Percentiles rank a stretch among this genome's conserved stretches.
Conservation (phyloP, 345 rosid species). For the Psidium guajava region DNA sequence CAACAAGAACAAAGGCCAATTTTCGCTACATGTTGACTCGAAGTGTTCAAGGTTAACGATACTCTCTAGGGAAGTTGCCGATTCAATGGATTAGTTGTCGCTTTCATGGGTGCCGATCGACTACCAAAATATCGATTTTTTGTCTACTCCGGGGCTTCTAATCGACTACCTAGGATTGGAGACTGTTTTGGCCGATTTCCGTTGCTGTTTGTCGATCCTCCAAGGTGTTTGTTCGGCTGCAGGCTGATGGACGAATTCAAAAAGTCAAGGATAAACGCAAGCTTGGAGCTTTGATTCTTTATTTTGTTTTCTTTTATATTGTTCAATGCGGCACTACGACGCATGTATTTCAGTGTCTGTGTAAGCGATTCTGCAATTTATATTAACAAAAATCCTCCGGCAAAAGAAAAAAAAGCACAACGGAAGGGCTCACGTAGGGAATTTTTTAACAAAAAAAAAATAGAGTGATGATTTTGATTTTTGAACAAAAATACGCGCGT, state of each 20-base stretch:
- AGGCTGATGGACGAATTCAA: background rate
- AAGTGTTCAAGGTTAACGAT: background rate
- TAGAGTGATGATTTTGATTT: background rate
- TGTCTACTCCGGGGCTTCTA: too few relatives aligned
- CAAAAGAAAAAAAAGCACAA: background rate
- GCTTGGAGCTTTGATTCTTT: background rate
- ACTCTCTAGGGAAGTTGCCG: background rate
- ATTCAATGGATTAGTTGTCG: background rate
- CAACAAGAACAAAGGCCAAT: too few relatives aligned
- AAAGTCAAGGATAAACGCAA: background rate
- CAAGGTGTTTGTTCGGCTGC: background rate
- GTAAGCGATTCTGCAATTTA: background rate
- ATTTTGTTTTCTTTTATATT: background rate
- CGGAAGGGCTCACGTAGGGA: background rate
- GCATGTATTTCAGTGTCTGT: fast-evolving
- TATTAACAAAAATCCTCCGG: background rate
- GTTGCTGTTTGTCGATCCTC: background rate
- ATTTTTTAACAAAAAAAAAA: background rate
- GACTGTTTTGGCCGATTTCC: background rate
- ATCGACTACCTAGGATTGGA: too few relatives aligned
- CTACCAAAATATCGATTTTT: background rate
- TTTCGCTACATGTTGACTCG: background rate
- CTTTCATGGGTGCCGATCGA: background rate
- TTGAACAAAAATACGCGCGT: background rate
- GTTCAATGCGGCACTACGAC: background rate